Base-by-base conservation (phyloP, 139 green algal species). In the Coelastrella sp. region DNA sequence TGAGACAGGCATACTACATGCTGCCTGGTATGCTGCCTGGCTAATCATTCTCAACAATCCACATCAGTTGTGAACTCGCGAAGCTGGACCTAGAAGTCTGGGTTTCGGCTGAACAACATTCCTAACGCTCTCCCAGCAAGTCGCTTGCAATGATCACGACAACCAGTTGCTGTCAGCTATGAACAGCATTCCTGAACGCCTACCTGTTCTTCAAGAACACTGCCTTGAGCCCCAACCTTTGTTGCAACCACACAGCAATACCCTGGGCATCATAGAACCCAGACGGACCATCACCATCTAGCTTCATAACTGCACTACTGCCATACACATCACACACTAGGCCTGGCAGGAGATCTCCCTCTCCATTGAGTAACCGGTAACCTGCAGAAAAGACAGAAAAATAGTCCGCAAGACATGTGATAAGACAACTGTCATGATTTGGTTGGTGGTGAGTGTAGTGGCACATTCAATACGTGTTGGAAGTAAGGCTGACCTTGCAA, bases 301-400 rank as follows among this genome's bases (percentile, higher is more conserved):
- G 79, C 85, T 93, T 93, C 38, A 93, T 66, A 2, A 93, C 90
- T 43, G 51, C 72, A 60, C 32, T 81, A 60, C 35, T 50, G 25
- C 48, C 72, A 15, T 72, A 68, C 11, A 79, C 23, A 25, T 85
- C 86, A 60, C 76, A 67, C 53, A 83, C 81, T 60, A 85, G 83
- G 4, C 90, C 90, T 7, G 90, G 90, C 72, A 93, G 74, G 4
- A 88, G 86, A 64, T 91, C 88, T 15, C 90, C 90, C 50, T 93
- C 88, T 9, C 89, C 90, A 67, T 93, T 93, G 68, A 93, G 23
- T 48, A 93, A 66, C 25, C 88, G 17, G 82, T 82, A 87, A 50
- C 53, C 71, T 86, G 6, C 7, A 57, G 45, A 9, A 57, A 9
- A 13, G 45, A 9, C 11, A 57, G 11, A n/a, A n/a, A n/a, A n/a